Percentiles rank a stretch among this genome's conserved stretches.
Evolutionary conservation across 2,329 filamentous ascomycete species (phyloP).

Genomic region (Epichloe elymi): DNA sequence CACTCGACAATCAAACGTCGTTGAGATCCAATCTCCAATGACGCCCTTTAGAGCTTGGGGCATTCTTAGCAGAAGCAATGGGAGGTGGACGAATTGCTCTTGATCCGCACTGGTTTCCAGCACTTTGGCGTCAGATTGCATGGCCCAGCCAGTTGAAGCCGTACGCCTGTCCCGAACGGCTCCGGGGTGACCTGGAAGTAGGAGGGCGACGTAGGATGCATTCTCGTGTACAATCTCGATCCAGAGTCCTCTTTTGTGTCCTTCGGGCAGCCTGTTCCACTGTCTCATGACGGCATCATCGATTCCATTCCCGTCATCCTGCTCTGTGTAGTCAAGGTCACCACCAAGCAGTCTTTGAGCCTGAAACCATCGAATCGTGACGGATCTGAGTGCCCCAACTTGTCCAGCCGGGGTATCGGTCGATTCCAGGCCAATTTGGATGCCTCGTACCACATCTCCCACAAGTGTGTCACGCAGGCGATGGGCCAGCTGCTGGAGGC

Average conservation of each 20-base stretch:
- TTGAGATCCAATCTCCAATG: conserved; percentile 37
- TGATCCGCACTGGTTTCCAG: conserved; percentile 5
- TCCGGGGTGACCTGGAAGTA: conserved; percentile 28
- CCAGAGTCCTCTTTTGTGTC: conserved; percentile 23
- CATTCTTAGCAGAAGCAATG: conserved; percentile 42
- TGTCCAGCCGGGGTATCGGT: conserved; percentile 27
- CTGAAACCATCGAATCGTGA: conserved; percentile 35
- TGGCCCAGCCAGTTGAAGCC: conserved; percentile 8
- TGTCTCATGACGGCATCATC: conserved; percentile 7
- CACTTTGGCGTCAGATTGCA: conserved; percentile 9
- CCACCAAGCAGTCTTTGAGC: conserved; percentile 19
- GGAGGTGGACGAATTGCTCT: conserved; percentile 31
- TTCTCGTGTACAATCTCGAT: conserved; percentile 41
- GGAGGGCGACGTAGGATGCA: conserved; percentile 34
- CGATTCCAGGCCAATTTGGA: conserved; percentile 37
- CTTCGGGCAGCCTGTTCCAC: conserved; percentile 10
- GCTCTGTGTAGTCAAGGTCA: conserved; percentile 9
- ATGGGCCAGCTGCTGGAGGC: conserved; percentile 31
- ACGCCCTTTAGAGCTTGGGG: conserved; percentile 36
- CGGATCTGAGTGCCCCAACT: conserved; percentile 29
- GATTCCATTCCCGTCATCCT: conserved; percentile 8
- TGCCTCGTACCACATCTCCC: conserved; percentile 46
- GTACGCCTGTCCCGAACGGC: conserved; percentile 6
- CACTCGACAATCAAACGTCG: conserved; percentile 43
- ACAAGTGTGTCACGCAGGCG: conserved; percentile 41